These are phyloP conservation scores for Friedmanniomyces endolithicus DNA, from an alignment of 495 filamentous ascomycete species.

Conservation along the genomic window DNA sequence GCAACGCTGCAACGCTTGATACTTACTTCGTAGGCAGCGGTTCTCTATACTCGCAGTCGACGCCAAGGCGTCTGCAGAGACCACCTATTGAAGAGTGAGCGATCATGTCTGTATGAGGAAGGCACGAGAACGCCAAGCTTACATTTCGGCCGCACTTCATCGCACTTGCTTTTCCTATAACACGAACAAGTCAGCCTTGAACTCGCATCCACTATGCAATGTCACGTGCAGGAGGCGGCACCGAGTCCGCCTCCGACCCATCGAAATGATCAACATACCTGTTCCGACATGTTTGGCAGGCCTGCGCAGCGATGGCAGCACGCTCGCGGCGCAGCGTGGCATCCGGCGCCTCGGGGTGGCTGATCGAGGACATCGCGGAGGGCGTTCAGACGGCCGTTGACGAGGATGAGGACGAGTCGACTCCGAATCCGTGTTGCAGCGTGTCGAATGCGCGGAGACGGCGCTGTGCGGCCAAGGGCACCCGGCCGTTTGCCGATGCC, in stretches of 20 bases:
- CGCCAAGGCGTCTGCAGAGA: conserved; percentile 31
- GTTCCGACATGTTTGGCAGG: conserved; percentile 28
- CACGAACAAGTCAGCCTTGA: neutral
- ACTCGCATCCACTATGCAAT: neutral
- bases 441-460: neutral
- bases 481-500: neutral
- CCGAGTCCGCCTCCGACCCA: neutral
- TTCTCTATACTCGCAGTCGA: conserved; percentile 49
- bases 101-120: neutral
- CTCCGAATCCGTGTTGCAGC: neutral
- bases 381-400: neutral
- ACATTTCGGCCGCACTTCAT: conserved; percentile 27
- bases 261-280: neutral
- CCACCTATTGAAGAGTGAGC: conserved; percentile 10
- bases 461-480: neutral
- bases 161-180: conserved; percentile 27
- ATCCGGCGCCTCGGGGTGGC: neutral
- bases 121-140: neutral
- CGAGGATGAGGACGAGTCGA: neutral
- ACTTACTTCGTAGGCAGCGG: conserved; percentile 52
- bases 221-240: neutral
- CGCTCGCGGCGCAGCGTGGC: conserved; percentile 21
- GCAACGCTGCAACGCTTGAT: neutral
- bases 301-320: conserved; percentile 28
- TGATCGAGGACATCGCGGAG: neutral